These are phyloP conservation scores for Zychaea mexicana DNA, from an alignment of 371 early-diverging fungal genomes.

Conservation along the genomic window DNA sequence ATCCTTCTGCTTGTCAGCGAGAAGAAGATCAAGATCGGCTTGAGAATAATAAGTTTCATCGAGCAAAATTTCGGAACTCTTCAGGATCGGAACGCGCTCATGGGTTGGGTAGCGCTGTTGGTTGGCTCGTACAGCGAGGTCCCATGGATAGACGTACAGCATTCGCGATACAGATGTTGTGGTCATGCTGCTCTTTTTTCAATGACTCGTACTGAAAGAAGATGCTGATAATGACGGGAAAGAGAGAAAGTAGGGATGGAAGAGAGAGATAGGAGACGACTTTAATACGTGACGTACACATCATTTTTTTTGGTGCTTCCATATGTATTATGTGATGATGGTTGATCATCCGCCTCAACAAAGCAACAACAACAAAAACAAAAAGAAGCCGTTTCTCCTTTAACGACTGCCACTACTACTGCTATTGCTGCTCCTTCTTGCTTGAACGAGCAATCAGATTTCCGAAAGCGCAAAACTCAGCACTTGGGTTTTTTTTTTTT, in stretches of 20 bases:
- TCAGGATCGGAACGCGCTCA: constrained; percentile 16
- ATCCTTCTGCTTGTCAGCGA: not conserved
- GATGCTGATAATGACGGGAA: too few species aligned
- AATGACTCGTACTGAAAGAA: too few species aligned
- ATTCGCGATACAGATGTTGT: constrained; percentile 14
- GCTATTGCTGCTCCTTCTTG: not conserved
- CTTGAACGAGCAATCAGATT: too few species aligned
- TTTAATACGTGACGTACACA: too few species aligned
- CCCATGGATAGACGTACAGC: constrained; percentile 20
- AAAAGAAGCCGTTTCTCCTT: not conserved
- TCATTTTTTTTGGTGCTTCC: too few species aligned
- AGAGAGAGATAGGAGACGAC: not conserved
- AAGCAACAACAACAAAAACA: not conserved
- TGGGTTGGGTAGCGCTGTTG: constrained; percentile 22
- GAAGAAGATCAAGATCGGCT: constrained; percentile 6
- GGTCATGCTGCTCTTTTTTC: constrained; percentile 11
- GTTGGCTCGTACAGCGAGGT: constrained; percentile 21
- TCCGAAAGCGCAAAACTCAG: too few species aligned
- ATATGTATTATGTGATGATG: too few species aligned
- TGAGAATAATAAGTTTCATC: constrained; percentile 14
- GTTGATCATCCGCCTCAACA: too few species aligned
- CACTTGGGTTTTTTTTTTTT: not conserved
- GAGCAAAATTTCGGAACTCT: constrained; percentile 15
- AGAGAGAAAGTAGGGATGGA: not conserved
- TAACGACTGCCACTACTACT: too few species aligned